phyloP scores from a whole-genome alignment of 1,139 yeast genomes.

The Taphrina betulina region DNA sequence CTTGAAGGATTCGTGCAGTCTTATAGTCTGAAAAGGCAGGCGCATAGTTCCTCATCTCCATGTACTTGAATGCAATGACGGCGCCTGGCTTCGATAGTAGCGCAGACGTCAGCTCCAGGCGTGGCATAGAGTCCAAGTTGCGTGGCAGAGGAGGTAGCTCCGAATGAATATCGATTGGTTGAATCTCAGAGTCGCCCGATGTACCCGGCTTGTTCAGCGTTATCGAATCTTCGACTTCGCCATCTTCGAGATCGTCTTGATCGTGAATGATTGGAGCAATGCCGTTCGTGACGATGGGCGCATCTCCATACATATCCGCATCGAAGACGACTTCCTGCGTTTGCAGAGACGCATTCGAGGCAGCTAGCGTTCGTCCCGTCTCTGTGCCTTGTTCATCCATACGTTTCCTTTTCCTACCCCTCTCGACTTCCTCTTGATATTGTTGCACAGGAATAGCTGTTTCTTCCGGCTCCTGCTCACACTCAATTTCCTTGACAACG shows the following conservation, averaged over 20 bases:
- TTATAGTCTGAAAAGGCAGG: constrained; percentile 18
- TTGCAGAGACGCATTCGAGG: too few relatives aligned
- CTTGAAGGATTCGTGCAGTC: constrained; percentile 5
- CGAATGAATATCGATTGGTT: neutral
- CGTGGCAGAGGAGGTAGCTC: constrained; percentile 12
- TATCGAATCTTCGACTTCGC: neutral
- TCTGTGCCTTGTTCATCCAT: neutral
- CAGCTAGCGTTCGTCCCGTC: neutral
- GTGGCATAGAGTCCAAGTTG: neutral
- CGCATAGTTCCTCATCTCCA: constrained; percentile 23
- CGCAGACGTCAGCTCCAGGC: neutral
- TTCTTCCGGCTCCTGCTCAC: constrained; percentile 18
- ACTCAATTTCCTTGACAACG: constrained; percentile 23
- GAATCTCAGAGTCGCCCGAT: neutral
- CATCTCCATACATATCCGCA: constrained; percentile 28
- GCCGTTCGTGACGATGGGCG: neutral
- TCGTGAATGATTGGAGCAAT: neutral
- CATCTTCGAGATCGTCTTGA: neutral
- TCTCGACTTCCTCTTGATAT: neutral
- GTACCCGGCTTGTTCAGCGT: neutral
- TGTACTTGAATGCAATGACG: constrained; percentile 19
- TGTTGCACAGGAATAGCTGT: constrained; percentile 14
- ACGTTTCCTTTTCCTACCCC: constrained; percentile 14
- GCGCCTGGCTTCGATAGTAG: neutral
- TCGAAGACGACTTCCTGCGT: neutral